Percentiles rank a stretch among this genome's conserved stretches.
These are phyloP conservation scores for Houttuynia cordata DNA, from an alignment of 164 flowering plant genomes.

Conservation along the genomic window DNA sequence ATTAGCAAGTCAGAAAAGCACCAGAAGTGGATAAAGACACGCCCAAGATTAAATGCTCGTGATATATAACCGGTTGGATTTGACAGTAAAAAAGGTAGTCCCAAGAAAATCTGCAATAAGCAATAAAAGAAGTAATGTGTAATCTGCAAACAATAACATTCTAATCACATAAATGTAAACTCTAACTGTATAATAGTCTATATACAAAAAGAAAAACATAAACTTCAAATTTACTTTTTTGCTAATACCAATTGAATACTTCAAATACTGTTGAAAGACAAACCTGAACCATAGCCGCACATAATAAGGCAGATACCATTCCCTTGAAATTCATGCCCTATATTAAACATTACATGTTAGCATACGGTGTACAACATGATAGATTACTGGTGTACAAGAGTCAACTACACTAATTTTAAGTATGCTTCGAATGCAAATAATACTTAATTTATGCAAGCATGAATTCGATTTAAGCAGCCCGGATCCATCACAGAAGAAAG, in stretches of 20 bases:
- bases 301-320: constrained; percentile 58
- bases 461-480: too few relatives aligned
- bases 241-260: background rate
- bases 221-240: background rate
- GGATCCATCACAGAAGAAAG: background rate
- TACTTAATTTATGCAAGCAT: background rate
- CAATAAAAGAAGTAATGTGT: too few relatives aligned
- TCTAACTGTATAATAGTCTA: too few relatives aligned
- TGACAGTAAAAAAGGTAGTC: constrained; percentile 67
- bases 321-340: constrained; percentile 70
- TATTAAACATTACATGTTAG: constrained; percentile 2
- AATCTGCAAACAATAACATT: too few relatives aligned
- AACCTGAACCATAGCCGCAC: constrained; percentile 91
- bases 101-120: constrained; percentile 64
- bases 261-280: constrained; percentile 1
- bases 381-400: background rate
- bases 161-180: too few relatives aligned
- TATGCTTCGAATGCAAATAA: background rate
- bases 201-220: too few relatives aligned
- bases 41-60: constrained; percentile 88
- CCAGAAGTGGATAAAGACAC: constrained; percentile 96
- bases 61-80: constrained; percentile 71
- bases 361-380: background rate
- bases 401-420: background rate
- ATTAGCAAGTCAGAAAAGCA: constrained; percentile 16